Conservation (phyloP, 495 filamentous ascomycete genomes). For the Hypoxylon lienhwacheense region DNA sequence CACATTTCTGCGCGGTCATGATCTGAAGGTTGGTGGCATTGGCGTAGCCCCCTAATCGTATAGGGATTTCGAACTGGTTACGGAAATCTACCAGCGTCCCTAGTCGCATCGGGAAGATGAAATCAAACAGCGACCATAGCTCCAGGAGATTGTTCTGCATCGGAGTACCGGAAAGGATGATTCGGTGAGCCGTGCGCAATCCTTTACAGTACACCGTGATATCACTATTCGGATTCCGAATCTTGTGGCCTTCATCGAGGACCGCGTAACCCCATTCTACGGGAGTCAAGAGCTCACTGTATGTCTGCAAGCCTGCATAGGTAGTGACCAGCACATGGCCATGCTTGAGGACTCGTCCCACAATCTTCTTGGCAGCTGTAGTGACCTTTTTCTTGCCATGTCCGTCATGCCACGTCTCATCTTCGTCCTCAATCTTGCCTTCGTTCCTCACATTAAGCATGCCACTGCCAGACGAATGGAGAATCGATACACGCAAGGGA, state of each 20-base stretch:
- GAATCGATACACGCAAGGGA: slow-evolving; percentile 85
- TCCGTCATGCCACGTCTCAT: slow-evolving; percentile 50
- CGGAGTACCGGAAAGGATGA: slow-evolving; percentile 93
- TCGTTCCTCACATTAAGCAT: slow-evolving; percentile 83
- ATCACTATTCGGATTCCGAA: slow-evolving; percentile 88
- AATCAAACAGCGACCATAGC: slow-evolving; percentile 96
- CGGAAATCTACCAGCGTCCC: slow-evolving; percentile 89
- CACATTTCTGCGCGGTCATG: slow-evolving; percentile 86
- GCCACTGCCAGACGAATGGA: slow-evolving; percentile 92
- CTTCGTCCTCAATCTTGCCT: slow-evolving; percentile 68
- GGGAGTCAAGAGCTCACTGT: slow-evolving; percentile 73
- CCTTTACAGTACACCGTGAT: slow-evolving; percentile 94
- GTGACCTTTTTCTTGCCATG: slow-evolving; percentile 50
- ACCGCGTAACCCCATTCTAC: slow-evolving; percentile 91
- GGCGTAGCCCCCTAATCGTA: slow-evolving; percentile 87
- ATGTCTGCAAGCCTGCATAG: slow-evolving; percentile 88
- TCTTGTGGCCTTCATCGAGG: slow-evolving; percentile 96
- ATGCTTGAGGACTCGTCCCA: slow-evolving; percentile 78
- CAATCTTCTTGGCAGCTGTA: slow-evolving; percentile 72
- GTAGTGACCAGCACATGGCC: slow-evolving; percentile 95
- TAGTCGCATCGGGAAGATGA: slow-evolving; percentile 91
- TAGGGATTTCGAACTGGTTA: slow-evolving; percentile 87
- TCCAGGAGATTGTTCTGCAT: slow-evolving; percentile 98
- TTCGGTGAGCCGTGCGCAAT: slow-evolving; percentile 78
- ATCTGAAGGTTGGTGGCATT: slow-evolving; percentile 91